phyloP scores from a whole-genome alignment of 176 grass and related monocot species.

The Oryza glumipatula region DNA sequence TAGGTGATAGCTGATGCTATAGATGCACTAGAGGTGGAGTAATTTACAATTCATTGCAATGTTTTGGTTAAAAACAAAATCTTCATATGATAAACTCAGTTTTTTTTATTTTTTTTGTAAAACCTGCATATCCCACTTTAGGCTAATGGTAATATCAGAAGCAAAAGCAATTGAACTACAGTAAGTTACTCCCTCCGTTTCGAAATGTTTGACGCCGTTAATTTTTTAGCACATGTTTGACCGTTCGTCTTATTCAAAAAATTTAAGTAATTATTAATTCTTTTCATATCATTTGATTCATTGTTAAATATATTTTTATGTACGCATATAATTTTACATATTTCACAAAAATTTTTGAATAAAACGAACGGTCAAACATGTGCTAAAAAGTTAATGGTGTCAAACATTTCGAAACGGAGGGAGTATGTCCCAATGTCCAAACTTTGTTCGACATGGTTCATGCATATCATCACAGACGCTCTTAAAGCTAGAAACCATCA shows the following conservation, averaged over 20 bases:
- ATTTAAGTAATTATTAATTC: too few relatives aligned
- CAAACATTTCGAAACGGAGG: too few relatives aligned
- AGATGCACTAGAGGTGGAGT: neutral
- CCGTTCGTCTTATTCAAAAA: too few relatives aligned
- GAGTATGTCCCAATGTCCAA: neutral
- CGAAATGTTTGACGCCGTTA: too few relatives aligned
- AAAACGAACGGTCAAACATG: too few relatives aligned
- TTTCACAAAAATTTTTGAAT: too few relatives aligned
- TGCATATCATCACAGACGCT: neutral
- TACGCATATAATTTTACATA: too few relatives aligned
- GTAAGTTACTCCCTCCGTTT: neutral
- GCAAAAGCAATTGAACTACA: neutral
- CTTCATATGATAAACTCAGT: neutral
- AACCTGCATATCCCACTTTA: neutral
- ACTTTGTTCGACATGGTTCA: neutral
- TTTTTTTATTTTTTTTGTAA: too few relatives aligned
- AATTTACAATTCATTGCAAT: neutral
- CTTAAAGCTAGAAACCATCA: neutral
- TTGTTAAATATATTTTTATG: too few relatives aligned
- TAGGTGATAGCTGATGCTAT: neutral
- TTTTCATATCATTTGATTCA: too few relatives aligned
- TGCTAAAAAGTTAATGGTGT: too few relatives aligned
- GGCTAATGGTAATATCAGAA: neutral
- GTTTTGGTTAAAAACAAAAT: neutral
- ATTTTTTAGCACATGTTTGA: too few relatives aligned